Base-by-base conservation (phyloP, 768 basidiomycete genomes). In the Rhodocollybia butyracea region DNA sequence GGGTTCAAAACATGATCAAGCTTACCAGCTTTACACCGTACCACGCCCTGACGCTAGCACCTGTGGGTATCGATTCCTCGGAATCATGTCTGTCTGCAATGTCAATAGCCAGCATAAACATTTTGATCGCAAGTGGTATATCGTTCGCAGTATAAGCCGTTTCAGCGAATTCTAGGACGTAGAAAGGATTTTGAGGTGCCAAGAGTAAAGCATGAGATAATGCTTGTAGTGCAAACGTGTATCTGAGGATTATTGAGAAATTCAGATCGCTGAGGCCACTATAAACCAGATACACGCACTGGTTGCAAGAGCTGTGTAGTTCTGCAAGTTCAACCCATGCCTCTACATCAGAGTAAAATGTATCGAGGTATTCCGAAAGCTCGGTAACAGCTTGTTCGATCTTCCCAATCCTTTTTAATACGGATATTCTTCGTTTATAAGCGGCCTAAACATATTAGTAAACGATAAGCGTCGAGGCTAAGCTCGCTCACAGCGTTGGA, bases 301-400 rank as follows among this genome's bases (percentile, higher is more conserved):
- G 86, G 60, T 84, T 82, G 61, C 86, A 85, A 11, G 81, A 76
- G 4, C 84, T 74, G 61, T 96, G 92, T 3, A 91, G 81, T 63
- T 90, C 87, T 0, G 90, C 85, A 22, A 97, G 81, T 66, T 94
- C 88, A 17, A 90, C 70, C 94, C 94, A 96, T 11, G 82, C 92
- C 60, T 94, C 91, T 13, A 87, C 75, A 60, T 97, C 94, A 21
- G 84, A 84, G 66, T 96, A 97, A 66, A 93, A 89, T 0, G 88
- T 91, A 63, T 97, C 94, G 19, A 94, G 78, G 61, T 87, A 85
- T 40, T 78, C 73, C 13, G 81, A 81, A 3, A 96, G 77, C 63
- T 93, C 84, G 10, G 84, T 79, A 2, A 89, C 83, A 0, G 89
- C 86, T 46, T 76, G 77, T 48, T 91, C 84, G 0, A 80, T 68